Percentiles rank a stretch among this genome's conserved stretches.
Evolutionary conservation across 1,284 basidiomycete genomes (phyloP).

Genomic region (Xerocomus nothofagi): DNA sequence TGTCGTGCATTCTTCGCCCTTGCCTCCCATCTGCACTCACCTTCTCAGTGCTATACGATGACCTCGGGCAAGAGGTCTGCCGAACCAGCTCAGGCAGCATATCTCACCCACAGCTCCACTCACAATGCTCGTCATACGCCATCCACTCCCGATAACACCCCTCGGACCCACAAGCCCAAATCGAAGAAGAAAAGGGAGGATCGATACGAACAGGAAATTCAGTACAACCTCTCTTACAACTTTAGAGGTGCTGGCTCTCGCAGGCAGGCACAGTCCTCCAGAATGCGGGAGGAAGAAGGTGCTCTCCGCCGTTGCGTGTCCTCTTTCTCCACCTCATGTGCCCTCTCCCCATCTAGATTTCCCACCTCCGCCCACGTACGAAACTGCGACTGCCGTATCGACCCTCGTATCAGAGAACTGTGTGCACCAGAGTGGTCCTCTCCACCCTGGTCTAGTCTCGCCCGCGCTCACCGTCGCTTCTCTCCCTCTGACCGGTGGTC

Average conservation of each 20-base stretch:
- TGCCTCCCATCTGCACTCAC: constrained; percentile 38
- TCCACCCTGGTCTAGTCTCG: constrained; percentile 25
- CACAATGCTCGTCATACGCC: constrained; percentile 55
- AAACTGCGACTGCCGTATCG: constrained; percentile 32
- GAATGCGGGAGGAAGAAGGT: constrained; percentile 33
- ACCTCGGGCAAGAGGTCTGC: constrained; percentile 35
- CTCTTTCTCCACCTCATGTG: constrained; percentile 1
- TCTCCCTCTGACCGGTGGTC: constrained; percentile 20
- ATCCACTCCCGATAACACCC: constrained; percentile 52
- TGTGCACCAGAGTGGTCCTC: constrained; percentile 29
- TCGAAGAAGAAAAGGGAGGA: constrained; percentile 37
- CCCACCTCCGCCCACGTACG: constrained; percentile 33
- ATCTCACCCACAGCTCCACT: constrained; percentile 54
- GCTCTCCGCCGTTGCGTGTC: constrained; percentile 2
- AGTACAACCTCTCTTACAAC: constrained; percentile 37
- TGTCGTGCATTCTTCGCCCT: constrained; percentile 38
- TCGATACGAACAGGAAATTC: constrained; percentile 37
- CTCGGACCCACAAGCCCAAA: constrained; percentile 50
- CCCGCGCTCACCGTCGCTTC: constrained; percentile 30
- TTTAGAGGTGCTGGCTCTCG: constrained; percentile 31
- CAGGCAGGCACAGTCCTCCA: constrained; percentile 28
- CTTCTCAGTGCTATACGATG: constrained; percentile 38
- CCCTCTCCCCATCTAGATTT: constrained; percentile 23
- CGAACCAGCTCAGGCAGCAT: constrained; percentile 38
- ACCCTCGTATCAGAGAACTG: constrained; percentile 33